A percentile compares a stretch with the other conserved stretches of the same genome.
Conservation (phyloP, 106 monocot species). For the Posidonia australis region DNA sequence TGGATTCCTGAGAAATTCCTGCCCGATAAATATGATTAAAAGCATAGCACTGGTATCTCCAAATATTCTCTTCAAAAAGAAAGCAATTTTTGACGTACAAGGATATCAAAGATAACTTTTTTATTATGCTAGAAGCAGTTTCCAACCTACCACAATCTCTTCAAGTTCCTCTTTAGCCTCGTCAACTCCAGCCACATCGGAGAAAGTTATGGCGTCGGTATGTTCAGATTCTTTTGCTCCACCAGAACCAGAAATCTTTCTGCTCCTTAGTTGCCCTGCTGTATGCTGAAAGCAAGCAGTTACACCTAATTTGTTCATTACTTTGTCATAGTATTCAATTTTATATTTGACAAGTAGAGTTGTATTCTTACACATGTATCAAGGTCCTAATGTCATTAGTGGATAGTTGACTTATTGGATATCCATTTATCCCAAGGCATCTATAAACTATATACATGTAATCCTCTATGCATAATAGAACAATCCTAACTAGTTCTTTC, state of each 20-base stretch:
- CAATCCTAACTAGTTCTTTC: too few relatives aligned
- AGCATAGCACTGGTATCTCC: not conserved
- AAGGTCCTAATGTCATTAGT: too few relatives aligned
- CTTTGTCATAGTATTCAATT: not conserved
- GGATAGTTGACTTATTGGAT: too few relatives aligned
- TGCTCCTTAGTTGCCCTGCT: constrained; percentile 73
- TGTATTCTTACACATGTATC: too few relatives aligned
- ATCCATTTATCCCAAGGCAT: too few relatives aligned
- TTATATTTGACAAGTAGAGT: too few relatives aligned
- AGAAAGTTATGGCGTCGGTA: constrained; percentile 74
- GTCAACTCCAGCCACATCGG: constrained; percentile 97
- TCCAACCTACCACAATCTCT: constrained; percentile 83
- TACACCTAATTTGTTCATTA: constrained; percentile 1
- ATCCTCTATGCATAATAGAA: too few relatives aligned
- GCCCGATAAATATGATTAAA: constrained; percentile 15
- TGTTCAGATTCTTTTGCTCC: constrained; percentile 69
- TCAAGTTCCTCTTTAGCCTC: constrained; percentile 99
- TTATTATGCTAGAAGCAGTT: not conserved
- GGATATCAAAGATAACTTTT: not conserved
- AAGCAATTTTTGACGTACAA: not conserved
- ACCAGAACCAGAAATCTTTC: constrained; percentile 56
- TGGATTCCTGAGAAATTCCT: constrained; percentile 96
- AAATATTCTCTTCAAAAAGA: not conserved
- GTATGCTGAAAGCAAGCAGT: constrained; percentile 38
- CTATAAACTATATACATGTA: too few relatives aligned